Percentiles rank a stretch among this genome's conserved stretches.
These are phyloP conservation scores for Diaporthe sp. DNA, from an alignment of 2,329 filamentous ascomycete genomes.

Conservation along the genomic window DNA sequence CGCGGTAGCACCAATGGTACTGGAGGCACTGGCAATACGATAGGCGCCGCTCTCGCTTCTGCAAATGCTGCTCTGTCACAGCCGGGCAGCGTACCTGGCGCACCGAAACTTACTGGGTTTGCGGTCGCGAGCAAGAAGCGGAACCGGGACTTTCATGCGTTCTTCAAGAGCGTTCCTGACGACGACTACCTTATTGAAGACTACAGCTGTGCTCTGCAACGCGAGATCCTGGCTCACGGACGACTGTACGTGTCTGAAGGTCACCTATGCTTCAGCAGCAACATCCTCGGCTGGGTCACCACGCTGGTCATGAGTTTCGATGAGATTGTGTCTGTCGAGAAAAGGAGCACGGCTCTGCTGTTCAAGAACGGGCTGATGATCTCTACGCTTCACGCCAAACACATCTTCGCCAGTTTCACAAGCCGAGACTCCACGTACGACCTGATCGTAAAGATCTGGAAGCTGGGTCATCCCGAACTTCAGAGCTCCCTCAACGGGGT, in stretches of 20 bases:
- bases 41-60: conserved; percentile 78
- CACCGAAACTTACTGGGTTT: conserved; percentile 89
- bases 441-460: conserved; percentile 97
- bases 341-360: conserved; percentile 92
- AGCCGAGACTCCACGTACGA: conserved; percentile 97
- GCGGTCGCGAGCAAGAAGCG: conserved; percentile 96
- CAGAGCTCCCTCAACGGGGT: conserved; percentile 93
- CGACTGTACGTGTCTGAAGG: conserved; percentile 96
- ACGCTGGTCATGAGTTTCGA: conserved; percentile 98
- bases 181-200: conserved; percentile 99
- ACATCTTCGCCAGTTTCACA: conserved; percentile 95
- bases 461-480: conserved; percentile 91
- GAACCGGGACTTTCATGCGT: conserved; percentile 91
- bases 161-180: conserved; percentile 97
- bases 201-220: conserved; percentile 95
- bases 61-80: conserved; percentile 77
- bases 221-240: conserved; percentile 94
- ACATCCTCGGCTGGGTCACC: conserved; percentile 97
- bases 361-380: conserved; percentile 99
- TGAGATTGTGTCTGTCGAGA: conserved; percentile 96
- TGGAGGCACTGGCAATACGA: conserved; percentile 67
- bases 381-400: conserved; percentile 92
- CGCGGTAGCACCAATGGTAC: conserved; percentile 76
- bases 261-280: conserved; percentile 98
- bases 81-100: conserved; percentile 65